These are phyloP conservation scores for Diplodia seriata DNA, from an alignment of 2,329 filamentous ascomycete genomes.

Conservation along the genomic window DNA sequence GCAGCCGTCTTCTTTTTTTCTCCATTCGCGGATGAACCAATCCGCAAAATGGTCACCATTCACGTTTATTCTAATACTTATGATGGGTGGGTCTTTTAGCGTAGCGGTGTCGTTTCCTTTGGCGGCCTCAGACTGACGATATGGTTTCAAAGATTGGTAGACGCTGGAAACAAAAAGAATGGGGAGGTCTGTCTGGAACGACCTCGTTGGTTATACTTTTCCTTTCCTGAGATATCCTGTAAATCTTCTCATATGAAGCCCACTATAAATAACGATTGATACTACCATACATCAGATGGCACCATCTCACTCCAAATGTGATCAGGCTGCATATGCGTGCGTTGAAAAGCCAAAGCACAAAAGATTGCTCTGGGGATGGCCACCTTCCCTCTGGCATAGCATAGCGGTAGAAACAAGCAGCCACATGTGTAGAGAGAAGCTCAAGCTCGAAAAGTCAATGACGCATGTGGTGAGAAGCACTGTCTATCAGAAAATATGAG, in stretches of 20 bases:
- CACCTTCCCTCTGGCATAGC: too few species aligned
- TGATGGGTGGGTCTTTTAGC: too few species aligned
- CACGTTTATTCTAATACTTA: not conserved
- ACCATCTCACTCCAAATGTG: not conserved
- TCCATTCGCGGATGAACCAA: not conserved
- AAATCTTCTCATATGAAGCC: not conserved
- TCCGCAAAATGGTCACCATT: not conserved
- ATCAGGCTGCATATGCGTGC: not conserved
- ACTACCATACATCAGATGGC: too few species aligned
- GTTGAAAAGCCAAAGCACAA: too few species aligned
- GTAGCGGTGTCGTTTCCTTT: not conserved
- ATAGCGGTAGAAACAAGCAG: too few species aligned
- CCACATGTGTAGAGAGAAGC: too few species aligned
- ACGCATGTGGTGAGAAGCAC: too few species aligned
- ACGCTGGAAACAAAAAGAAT: not conserved
- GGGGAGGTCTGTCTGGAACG: conserved; percentile 11
- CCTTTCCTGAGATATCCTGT: not conserved
- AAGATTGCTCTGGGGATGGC: too few species aligned
- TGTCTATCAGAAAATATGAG: not conserved
- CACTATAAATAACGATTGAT: not conserved
- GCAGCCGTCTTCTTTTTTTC: not conserved
- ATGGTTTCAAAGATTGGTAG: not conserved
- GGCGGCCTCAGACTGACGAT: not conserved
- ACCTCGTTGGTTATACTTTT: not conserved
- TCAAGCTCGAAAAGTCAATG: too few species aligned